Conservation (phyloP, 2,329 filamentous ascomycete genomes). For the Podosphaera xanthii region DNA sequence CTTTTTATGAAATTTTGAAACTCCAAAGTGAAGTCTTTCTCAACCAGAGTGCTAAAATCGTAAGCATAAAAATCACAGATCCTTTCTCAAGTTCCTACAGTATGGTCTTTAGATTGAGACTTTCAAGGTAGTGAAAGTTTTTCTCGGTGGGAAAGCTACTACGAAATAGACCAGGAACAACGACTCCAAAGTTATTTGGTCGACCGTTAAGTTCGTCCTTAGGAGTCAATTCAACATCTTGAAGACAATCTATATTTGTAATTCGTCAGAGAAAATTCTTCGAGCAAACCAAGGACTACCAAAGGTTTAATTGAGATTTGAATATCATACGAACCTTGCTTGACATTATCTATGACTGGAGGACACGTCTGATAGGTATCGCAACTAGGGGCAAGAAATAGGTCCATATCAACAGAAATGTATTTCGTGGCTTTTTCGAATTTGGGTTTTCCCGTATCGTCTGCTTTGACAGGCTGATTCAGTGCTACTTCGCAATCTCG, state of each 20-base stretch:
- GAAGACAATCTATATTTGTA: no score
- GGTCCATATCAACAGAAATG: background rate
- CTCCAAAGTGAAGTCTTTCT: slow-evolving; percentile 31
- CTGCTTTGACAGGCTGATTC: background rate
- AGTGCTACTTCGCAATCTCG: background rate
- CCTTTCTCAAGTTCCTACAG: slow-evolving; percentile 29
- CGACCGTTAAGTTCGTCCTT: slow-evolving; percentile 7
- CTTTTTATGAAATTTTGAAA: slow-evolving; percentile 38
- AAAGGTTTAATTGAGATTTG: background rate
- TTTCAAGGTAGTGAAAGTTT: slow-evolving; percentile 47
- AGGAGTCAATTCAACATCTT: slow-evolving; percentile 4
- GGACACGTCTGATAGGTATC: no score
- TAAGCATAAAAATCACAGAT: slow-evolving; percentile 1
- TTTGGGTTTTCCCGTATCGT: background rate
- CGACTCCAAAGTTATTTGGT: slow-evolving; percentile 54
- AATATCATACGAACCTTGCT: background rate
- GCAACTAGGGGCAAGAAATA: no score
- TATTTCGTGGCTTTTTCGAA: background rate
- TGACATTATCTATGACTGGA: background rate
- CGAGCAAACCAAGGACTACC: background rate
- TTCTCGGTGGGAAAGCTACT: slow-evolving; percentile 55
- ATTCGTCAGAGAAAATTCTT: no score
- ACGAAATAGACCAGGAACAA: slow-evolving; percentile 52
- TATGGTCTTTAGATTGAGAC: slow-evolving; percentile 53
- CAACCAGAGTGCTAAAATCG: slow-evolving; percentile 32